A percentile compares a stretch with the other conserved stretches of the same genome.
Conservation (phyloP, 768 basidiomycete species). For the Tephrocybe sp. region DNA sequence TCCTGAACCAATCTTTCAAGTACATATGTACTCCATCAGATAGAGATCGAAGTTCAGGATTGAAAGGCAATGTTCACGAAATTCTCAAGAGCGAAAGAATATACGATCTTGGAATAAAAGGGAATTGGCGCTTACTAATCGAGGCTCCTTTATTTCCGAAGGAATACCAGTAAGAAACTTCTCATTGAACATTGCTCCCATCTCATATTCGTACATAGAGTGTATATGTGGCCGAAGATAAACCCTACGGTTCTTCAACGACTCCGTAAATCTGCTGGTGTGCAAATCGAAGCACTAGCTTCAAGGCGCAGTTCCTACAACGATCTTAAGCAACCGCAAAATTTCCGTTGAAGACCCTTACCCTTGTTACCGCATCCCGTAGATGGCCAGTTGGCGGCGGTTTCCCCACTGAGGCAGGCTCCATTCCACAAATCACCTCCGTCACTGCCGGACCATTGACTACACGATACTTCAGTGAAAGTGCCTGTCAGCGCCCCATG, state of each 20-base stretch:
- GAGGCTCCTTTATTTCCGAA: background rate
- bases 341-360: constrained; percentile 16
- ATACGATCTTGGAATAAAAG: constrained; percentile 35
- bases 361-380: constrained; percentile 56
- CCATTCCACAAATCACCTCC: constrained; percentile 45
- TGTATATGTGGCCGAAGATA: constrained; percentile 37
- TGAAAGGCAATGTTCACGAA: constrained; percentile 12
- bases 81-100: constrained; percentile 29
- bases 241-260: constrained; percentile 32
- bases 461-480: constrained; percentile 56
- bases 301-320: constrained; percentile 19
- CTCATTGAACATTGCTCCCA: constrained; percentile 1
- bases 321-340: constrained; percentile 1
- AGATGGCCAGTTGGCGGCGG: constrained; percentile 50
- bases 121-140: constrained; percentile 29
- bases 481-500: constrained; percentile 54
- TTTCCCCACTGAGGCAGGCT: constrained; percentile 51
- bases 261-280: constrained; percentile 23
- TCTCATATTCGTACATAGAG: constrained; percentile 14
- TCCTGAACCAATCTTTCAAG: constrained; percentile 1
- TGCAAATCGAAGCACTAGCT: background rate
- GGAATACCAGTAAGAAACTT: background rate
- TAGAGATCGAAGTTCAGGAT: background rate
- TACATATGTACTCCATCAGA: constrained; percentile 27
- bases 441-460: constrained; percentile 57